A percentile compares a stretch with the other conserved stretches of the same genome.
These are phyloP conservation scores for Pleurostoma richardsiae DNA, from an alignment of 2,329 filamentous ascomycete genomes.

Conservation along the genomic window DNA sequence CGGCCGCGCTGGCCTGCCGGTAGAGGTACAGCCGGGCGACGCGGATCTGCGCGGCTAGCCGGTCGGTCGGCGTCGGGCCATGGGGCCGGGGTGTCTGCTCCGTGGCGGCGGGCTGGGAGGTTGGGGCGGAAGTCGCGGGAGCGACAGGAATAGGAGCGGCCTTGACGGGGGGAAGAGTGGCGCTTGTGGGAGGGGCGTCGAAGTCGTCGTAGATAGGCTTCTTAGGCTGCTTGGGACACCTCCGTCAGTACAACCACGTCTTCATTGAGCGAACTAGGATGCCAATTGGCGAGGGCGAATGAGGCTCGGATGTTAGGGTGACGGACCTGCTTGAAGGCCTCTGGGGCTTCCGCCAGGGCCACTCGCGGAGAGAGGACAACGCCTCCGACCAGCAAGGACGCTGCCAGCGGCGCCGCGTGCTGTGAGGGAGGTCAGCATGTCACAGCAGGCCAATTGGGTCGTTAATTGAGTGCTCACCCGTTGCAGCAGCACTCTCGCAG, in stretches of 20 bases:
- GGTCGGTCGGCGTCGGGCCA: constrained; percentile 79
- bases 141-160: not conserved
- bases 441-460: constrained; percentile 6
- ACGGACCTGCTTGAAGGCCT: constrained; percentile 4
- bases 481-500: constrained; percentile 54
- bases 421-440: constrained; percentile 28
- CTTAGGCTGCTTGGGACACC: constrained; percentile 30
- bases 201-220: constrained; percentile 80
- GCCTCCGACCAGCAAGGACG: constrained; percentile 43
- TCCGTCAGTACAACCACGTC: too few species aligned
- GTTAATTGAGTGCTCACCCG: constrained; percentile 33
- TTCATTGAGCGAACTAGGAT: not conserved
- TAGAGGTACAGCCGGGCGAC: constrained; percentile 77
- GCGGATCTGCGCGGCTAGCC: constrained; percentile 78
- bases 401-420: constrained; percentile 50
- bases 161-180: constrained; percentile 6
- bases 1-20: constrained; percentile 65
- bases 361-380: constrained; percentile 41
- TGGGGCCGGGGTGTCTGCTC: constrained; percentile 22
- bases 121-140: constrained; percentile 25
- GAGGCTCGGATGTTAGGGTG: not conserved
- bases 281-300: constrained; percentile 13
- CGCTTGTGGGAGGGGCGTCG: constrained; percentile 29
- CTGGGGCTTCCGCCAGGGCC: constrained; percentile 47
- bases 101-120: constrained; percentile 21